phyloP scores from a whole-genome alignment of 257 asterid genomes.

The Rehmannia glutinosa region DNA sequence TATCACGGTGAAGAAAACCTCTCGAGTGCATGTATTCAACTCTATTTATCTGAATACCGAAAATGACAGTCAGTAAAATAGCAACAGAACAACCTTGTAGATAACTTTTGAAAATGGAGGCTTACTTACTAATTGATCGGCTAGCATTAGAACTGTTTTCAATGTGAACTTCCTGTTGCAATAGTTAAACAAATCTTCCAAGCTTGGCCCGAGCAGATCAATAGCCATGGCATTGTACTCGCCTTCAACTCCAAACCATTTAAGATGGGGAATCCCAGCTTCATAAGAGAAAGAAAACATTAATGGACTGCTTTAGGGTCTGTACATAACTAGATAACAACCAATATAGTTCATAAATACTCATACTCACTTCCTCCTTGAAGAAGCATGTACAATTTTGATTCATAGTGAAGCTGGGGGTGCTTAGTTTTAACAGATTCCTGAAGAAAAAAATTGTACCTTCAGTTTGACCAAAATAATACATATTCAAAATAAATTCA shows the following conservation, averaged over 20 bases:
- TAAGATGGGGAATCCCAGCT: slow-evolving; percentile 81
- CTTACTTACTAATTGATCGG: slow-evolving; percentile 66
- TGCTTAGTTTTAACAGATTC: slow-evolving; percentile 88
- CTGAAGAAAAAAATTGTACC: slow-evolving; percentile 27
- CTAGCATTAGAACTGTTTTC: slow-evolving; percentile 93
- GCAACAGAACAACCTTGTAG: slow-evolving; percentile 2
- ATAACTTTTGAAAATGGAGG: not conserved
- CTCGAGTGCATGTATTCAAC: slow-evolving; percentile 68
- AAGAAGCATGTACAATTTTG: slow-evolving; percentile 72
- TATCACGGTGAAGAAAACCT: slow-evolving; percentile 83
- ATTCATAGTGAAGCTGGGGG: slow-evolving; percentile 76
- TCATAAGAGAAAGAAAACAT: not conserved
- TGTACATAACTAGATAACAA: not conserved
- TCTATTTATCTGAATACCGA: slow-evolving; percentile 55
- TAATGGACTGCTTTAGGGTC: too few relatives aligned
- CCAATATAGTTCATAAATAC: not conserved
- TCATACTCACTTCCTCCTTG: slow-evolving; percentile 80
- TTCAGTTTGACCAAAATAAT: slow-evolving; percentile 9
- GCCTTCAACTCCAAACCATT: slow-evolving; percentile 95
- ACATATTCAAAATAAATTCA: slow-evolving; percentile 6
- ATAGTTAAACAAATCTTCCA: slow-evolving; percentile 88
- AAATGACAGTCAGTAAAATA: not conserved
- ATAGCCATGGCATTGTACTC: slow-evolving; percentile 92
- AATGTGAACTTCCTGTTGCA: slow-evolving; percentile 81
- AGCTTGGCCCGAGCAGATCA: slow-evolving; percentile 90